Percentiles rank a stretch among this genome's conserved stretches.
These are phyloP conservation scores for Syzygium jambos DNA, from an alignment of 345 rosid genomes.

Conservation along the genomic window DNA sequence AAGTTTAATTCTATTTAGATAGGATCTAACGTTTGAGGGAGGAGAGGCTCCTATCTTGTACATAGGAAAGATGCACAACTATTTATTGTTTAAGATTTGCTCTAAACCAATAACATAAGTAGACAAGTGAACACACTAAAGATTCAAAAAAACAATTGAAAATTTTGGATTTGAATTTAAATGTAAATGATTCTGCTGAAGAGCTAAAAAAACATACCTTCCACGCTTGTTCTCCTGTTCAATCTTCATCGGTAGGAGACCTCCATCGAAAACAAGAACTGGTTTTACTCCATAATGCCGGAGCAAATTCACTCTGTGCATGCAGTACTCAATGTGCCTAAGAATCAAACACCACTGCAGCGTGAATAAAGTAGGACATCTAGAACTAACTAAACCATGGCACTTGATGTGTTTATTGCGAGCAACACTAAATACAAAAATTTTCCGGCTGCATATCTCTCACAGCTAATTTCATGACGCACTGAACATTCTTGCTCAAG, in stretches of 20 bases:
- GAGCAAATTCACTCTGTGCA: slow-evolving; percentile 86
- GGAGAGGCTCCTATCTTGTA: not conserved
- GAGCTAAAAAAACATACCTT: slow-evolving; percentile 33
- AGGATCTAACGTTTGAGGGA: not conserved
- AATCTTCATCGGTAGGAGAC: slow-evolving; percentile 82
- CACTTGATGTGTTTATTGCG: not conserved
- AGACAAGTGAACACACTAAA: not conserved
- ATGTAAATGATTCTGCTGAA: not conserved
- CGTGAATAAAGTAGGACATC: not conserved
- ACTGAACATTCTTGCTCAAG: not conserved
- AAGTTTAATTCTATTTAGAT: not conserved
- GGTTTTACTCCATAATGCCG: slow-evolving; percentile 85
- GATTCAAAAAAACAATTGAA: not conserved
- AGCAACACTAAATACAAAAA: not conserved
- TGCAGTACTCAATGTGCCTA: slow-evolving; percentile 91
- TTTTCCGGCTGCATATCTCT: not conserved
- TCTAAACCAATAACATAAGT: not conserved
- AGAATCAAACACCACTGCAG: not conserved
- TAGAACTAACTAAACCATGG: too few species aligned
- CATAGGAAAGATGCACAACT: not conserved
- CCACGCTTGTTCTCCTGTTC: slow-evolving; percentile 98
- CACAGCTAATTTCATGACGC: not conserved
- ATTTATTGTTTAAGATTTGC: not conserved
- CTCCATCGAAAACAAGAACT: slow-evolving; percentile 88
- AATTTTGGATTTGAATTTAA: not conserved